Base-by-base conservation (phyloP, 2,329 filamentous ascomycete genomes). In the Akanthomyces lecanii region DNA sequence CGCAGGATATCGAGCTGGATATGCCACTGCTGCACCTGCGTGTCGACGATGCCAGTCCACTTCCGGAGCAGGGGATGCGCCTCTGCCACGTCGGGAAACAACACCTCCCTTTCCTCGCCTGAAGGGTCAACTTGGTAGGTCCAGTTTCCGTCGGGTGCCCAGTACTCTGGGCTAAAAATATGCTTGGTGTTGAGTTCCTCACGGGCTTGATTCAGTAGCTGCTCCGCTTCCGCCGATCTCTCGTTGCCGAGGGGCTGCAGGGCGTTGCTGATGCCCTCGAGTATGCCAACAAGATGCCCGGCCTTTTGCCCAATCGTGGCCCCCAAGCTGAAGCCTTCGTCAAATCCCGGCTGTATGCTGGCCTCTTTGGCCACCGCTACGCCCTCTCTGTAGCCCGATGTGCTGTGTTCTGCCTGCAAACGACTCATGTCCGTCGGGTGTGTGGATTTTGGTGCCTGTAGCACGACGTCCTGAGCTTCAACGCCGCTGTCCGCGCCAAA, bases 361-460 rank as follows among this genome's bases (percentile, higher is more conserved):
- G 82, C 77, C 30, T 85, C 84, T 74, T 98, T 98, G 38, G 89
- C 90, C 3, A 79, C 79, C 0, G 89, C 83, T 60, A 98, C 84
- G 51, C 94, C 95, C 70, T 97, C 93, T 64, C 94, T 89, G 76
- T 98, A 98, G 23, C 95, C 95, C 45, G 90, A 88, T 8, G 90
- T 97, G 59, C 86, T 84, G 73, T 97, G 92, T 62, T 90, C 87
- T 48, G 85, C 83, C 69, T 89, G 87, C 18, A 97, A 82, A 28
- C 89, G 87, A 23, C 84, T 86, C 57, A 95, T 83, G 69, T 96
- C 92, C 71, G 79, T 84, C 38, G 78, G 79, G 61, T 85, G 79
- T 58, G 67, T 47, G n/a, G 64, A 51, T 48, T 64, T 54, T 33
- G 65, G 63, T 6, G 53, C 63, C 33, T 65, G 63, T 30, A 65